Percentiles rank a stretch among this genome's conserved stretches.
Evolutionary conservation across 129 eudicot species (phyloP).

Genomic region (Chrysanthemum lavandulifolium): DNA sequence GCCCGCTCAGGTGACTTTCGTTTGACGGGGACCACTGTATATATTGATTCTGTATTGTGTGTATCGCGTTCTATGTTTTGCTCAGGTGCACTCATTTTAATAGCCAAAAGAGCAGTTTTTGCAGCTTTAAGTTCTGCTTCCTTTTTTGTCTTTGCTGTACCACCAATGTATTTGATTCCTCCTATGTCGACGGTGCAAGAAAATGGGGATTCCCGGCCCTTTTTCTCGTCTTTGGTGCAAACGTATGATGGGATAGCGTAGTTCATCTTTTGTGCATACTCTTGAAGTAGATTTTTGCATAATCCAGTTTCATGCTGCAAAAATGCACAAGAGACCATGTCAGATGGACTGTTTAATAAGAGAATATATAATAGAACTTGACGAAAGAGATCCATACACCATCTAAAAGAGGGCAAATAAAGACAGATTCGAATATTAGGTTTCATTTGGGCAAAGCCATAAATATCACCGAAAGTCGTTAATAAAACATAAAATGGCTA

Average conservation of each 20-base stretch:
- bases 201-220: slow-evolving; percentile 38
- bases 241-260: slow-evolving; percentile 75
- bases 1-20: slow-evolving; percentile 46
- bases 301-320: slow-evolving; percentile 86
- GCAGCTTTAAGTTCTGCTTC: slow-evolving; percentile 98
- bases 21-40: slow-evolving; percentile 76
- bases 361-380: not conserved
- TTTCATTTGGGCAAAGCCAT: too few relatives aligned
- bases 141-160: slow-evolving; percentile 74
- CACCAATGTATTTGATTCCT: slow-evolving; percentile 80
- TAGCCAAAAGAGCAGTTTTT: slow-evolving; percentile 76
- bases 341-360: slow-evolving; percentile 4
- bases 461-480: too few relatives aligned
- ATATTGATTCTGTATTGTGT: slow-evolving; percentile 30
- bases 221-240: slow-evolving; percentile 50
- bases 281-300: slow-evolving; percentile 92
- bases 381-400: not conserved
- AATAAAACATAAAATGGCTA: too few relatives aligned
- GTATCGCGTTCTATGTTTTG: slow-evolving; percentile 15
- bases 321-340: slow-evolving; percentile 18
- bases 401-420: not conserved
- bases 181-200: slow-evolving; percentile 86
- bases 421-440: too few relatives aligned
- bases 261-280: slow-evolving; percentile 96
- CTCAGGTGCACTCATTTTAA: slow-evolving; percentile 40